phyloP scores from a whole-genome alignment of 495 filamentous ascomycete species.

The Pseudomonodictys pantanalensis region DNA sequence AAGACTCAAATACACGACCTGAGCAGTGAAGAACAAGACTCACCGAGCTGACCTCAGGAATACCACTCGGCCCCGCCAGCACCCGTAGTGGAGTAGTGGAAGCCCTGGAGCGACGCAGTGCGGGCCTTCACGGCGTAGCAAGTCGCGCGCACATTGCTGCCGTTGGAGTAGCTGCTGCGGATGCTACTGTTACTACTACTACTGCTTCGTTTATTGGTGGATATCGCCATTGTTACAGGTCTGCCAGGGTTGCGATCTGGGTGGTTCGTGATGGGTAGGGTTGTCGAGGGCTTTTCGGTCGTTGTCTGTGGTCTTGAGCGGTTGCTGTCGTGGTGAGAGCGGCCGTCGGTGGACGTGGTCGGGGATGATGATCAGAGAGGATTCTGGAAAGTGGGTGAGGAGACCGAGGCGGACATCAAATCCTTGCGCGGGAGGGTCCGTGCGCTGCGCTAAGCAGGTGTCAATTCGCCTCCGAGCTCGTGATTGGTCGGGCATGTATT shows the following conservation, averaged over 20 bases:
- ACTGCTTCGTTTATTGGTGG: conserved; percentile 56
- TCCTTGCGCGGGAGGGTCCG: neutral
- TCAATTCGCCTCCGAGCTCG: neutral
- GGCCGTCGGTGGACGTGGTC: neutral
- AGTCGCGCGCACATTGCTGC: conserved; percentile 76
- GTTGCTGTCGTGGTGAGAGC: neutral
- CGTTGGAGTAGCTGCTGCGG: conserved; percentile 49
- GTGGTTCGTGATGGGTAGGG: conserved; percentile 7
- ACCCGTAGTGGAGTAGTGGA: conserved; percentile 92
- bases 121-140: conserved; percentile 67
- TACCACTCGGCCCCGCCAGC: conserved; percentile 88
- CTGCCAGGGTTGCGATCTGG: conserved; percentile 41
- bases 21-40: too few relatives aligned
- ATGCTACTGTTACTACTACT: conserved; percentile 73
- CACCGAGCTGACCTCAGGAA: conserved; percentile 86
- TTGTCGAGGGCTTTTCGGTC: neutral
- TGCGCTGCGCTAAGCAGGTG: neutral
- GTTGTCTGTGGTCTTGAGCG: neutral
- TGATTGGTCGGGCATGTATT: neutral
- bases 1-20: too few relatives aligned
- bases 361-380: neutral
- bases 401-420: conserved; percentile 7
- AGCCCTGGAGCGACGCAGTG: conserved; percentile 64
- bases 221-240: conserved; percentile 41
- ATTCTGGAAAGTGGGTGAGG: neutral